phyloP scores from a whole-genome alignment of 2,329 filamentous ascomycete species.

The Claviceps capensis region DNA sequence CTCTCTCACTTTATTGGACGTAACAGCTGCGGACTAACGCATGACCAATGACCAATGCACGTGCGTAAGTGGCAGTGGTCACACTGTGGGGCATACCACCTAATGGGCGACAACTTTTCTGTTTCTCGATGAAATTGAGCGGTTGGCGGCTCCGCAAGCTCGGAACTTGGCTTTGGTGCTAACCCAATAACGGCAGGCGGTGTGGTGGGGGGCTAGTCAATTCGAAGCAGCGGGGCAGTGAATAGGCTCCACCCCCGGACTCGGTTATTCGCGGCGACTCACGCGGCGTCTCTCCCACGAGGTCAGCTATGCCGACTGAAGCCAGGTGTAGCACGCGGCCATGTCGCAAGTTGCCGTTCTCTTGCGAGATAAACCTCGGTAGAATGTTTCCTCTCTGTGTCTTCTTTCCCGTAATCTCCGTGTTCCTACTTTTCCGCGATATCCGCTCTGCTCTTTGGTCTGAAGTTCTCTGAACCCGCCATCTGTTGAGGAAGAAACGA shows the following conservation, averaged over 20 bases:
- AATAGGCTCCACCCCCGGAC: neutral
- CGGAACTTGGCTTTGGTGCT: neutral
- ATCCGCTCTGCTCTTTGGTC: neutral
- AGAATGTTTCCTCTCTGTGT: neutral
- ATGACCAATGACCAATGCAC: too few relatives aligned
- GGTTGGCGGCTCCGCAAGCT: neutral
- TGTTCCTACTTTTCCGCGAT: neutral
- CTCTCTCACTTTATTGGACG: too few relatives aligned
- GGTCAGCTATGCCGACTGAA: conserved; percentile 23
- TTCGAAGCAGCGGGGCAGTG: too few relatives aligned
- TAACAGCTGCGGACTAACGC: too few relatives aligned
- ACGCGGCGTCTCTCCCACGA: conserved; percentile 5
- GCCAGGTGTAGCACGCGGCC: conserved; percentile 10
- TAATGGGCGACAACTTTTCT: too few relatives aligned
- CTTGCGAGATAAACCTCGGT: too few relatives aligned
- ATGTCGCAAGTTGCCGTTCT: neutral
- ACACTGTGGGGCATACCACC: too few relatives aligned
- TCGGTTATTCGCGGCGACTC: conserved; percentile 24
- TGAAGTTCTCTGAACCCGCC: neutral
- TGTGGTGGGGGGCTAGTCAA: neutral
- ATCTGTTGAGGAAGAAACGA: neutral
- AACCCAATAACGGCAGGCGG: neutral
- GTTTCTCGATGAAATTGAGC: neutral
- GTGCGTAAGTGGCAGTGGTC: too few relatives aligned
- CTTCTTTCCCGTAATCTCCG: neutral